phyloP scores from a whole-genome alignment of 2,329 filamentous ascomycete species.

The Penicillium griseofulvum region DNA sequence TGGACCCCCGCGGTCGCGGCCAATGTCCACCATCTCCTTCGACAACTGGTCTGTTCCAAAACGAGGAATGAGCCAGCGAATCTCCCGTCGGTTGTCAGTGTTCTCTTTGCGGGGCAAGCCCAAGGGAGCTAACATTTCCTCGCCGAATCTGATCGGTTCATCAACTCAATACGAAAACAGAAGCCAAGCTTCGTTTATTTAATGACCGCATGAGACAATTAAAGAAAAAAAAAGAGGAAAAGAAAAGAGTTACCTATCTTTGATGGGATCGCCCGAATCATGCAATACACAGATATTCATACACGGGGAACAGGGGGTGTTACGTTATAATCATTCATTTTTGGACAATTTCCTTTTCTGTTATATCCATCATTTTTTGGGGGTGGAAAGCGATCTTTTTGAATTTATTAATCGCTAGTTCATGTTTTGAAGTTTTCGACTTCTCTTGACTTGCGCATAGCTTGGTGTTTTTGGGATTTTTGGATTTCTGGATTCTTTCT shows the following conservation, averaged over 20 bases:
- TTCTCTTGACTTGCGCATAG: constrained; percentile 16
- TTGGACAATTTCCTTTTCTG: not conserved
- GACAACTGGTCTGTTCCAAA: constrained; percentile 21
- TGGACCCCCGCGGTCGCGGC: constrained; percentile 20
- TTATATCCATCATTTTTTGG: not conserved
- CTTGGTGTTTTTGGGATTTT: constrained; percentile 17
- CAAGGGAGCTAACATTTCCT: constrained; percentile 28
- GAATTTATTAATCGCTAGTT: not conserved
- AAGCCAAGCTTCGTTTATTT: constrained; percentile 16
- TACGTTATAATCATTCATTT: not conserved
- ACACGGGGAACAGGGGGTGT: not conserved
- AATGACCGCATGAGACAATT: not conserved
- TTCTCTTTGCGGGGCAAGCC: constrained; percentile 22
- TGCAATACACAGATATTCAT: not conserved
- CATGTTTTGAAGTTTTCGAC: not conserved
- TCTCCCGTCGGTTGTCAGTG: constrained; percentile 25
- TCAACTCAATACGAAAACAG: constrained; percentile 26
- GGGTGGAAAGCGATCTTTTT: not conserved
- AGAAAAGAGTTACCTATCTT: not conserved
- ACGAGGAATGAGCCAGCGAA: constrained; percentile 24
- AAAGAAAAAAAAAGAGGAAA: not conserved
- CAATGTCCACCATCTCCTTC: constrained; percentile 29
- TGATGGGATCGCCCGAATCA: not conserved
- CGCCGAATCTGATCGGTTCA: constrained; percentile 35
- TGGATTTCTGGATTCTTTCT: not conserved